A percentile compares a stretch with the other conserved stretches of the same genome.
These are phyloP conservation scores for Ophioceras dolichostomum DNA, from an alignment of 2,329 filamentous ascomycete genomes.

Conservation along the genomic window DNA sequence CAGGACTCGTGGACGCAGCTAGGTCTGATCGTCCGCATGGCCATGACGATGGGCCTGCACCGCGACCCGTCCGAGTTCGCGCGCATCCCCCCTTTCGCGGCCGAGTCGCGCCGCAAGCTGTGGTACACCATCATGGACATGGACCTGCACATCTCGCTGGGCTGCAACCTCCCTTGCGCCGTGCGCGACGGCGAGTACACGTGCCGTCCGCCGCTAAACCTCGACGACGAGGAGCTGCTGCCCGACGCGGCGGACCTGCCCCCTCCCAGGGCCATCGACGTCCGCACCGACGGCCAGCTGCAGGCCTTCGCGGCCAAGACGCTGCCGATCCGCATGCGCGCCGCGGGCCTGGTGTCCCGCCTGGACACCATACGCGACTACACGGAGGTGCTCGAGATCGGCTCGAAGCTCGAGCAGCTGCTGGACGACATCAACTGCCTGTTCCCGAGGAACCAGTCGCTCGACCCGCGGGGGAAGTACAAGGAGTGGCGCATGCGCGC, in stretches of 20 bases:
- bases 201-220: conserved; percentile 37
- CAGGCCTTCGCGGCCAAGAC: conserved; percentile 42
- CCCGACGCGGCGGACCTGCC: conserved; percentile 36
- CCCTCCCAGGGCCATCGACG: conserved; percentile 34
- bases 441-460: conserved; percentile 30
- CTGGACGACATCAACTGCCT: conserved; percentile 42
- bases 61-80: conserved; percentile 42
- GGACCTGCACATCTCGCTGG: conserved; percentile 41
- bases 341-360: conserved; percentile 35
- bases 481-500: conserved; percentile 38
- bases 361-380: conserved; percentile 41
- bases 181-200: conserved; percentile 41
- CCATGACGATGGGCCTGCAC: conserved; percentile 47
- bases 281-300: conserved; percentile 38
- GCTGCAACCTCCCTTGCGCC: conserved; percentile 36
- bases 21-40: conserved; percentile 42
- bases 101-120: conserved; percentile 39
- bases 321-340: conserved; percentile 33
- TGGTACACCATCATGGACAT: conserved; percentile 46
- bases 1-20: conserved; percentile 42
- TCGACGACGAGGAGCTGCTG: conserved; percentile 37
- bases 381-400: conserved; percentile 38
- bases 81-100: conserved; percentile 35
- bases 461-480: conserved; percentile 29
- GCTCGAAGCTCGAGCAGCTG: conserved; percentile 37